Base-by-base conservation (phyloP, 805 yeast genomes). In the Diddensiella caesifluorescens region DNA sequence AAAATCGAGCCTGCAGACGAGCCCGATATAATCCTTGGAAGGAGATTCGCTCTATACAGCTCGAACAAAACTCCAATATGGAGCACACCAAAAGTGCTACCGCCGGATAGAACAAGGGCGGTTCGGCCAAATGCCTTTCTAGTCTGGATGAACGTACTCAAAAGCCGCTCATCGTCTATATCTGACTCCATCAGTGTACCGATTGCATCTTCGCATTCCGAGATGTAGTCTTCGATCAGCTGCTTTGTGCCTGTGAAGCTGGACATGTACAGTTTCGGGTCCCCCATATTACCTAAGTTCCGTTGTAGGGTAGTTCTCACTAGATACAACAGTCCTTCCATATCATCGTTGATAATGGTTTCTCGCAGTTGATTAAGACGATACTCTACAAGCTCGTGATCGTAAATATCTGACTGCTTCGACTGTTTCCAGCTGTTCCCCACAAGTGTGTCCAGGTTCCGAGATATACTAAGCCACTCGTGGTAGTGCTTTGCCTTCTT, bases 1-100 rank as follows among this genome's bases (percentile, higher is more conserved):
- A 92, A 80, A 39, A 92, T 89, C 1, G 96, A 88, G 13, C 99
- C 99, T 0, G 97, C 95, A 19, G 95, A 86, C 10, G 95, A 83
- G 1, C 99, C 98, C 36, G 95, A 83, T 12, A 92, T 77, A 27
- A 92, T 84, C 37, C 83, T 73, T 0, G 99, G 99, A 19, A 90
- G 65, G 18, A 88, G 66, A 41, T 82, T 79, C 39, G 75, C 72
- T 51, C 86, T 92, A 30, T 82, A 64, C 22, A 92, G 69, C 2
- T 92, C 83, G 3, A 86, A 78, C 35, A 90, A 65, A 0, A 92
- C 96, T 1, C 99, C 99, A 44, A 88, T 83, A 51, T 90, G 97
- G 47, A 89, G 79, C 38, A 90, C 64, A 0, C 97, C 98, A 65
- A 90, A 84, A 3, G 95, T 84, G 2, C 95, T 88, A 1, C 99